Evolutionary conservation across 1,284 basidiomycete species (phyloP), one percentile per base, ranked within the genome.

Genomic region (Trichosporon faecale): DNA sequence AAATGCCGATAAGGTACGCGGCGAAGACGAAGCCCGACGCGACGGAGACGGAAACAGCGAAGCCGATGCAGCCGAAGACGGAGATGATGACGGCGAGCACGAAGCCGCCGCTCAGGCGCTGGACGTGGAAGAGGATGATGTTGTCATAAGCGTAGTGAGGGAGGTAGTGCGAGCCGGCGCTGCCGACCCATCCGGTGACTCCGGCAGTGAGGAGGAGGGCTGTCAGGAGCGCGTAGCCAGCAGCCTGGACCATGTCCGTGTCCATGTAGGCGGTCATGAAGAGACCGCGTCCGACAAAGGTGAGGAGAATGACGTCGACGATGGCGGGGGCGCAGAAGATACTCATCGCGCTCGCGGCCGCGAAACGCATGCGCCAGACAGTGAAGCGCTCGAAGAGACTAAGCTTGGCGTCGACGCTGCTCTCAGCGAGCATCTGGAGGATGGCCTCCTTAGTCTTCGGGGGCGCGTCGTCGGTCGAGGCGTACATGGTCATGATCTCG

Each of bases 401-500:
- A 27, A 69, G 65, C 65, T 40, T 66, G 40, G 31, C 52, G 52
- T n/a, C 57, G 68, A 64, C 40, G 68, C 57, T 61, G 57, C 57
- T 66, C 27, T 63, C 68, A 12, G 68, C 68, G n/a, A 69, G 57
- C 65, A 64, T 66, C 57, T 64, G 65, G 44, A 66, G 65, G 18
- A 69, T 61, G 18, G 46, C 65, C n/a, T 69, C 65, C 46, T 63
- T 63, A 31, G 14, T 52, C 29, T 46, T 21, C 1, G 29, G 31
- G 4, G 65, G 65, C 3, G 31, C 49, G n/a, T 44, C 60, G 44
- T 69, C 68, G 2, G 65, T 66, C 25, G 35, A 46, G 1, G 65
- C 57, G 25, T 69, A 69, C 68, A 69, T 64, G n/a, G 68, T 69
- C 68, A 69, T 69, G 60, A 69, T 69, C 65, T 69, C 68, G 65